Evolutionary conservation across 306 rosid species (phyloP), one percentile per base, ranked within the genome.

Genomic region (Pueraria montana): DNA sequence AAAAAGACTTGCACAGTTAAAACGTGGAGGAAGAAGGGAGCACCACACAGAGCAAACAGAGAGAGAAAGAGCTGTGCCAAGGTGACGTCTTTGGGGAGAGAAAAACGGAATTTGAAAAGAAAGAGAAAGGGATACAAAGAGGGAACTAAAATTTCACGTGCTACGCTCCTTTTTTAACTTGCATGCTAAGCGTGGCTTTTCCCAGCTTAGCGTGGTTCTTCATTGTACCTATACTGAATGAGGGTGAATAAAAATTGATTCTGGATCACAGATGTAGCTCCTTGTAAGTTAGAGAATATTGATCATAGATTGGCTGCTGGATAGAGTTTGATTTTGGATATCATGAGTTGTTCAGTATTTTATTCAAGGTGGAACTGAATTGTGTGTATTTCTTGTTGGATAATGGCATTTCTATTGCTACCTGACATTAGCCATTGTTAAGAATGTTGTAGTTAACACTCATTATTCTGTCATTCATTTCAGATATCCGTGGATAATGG

Each of bases 191-290:
- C n/a, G n/a, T n/a, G n/a, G n/a, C n/a, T n/a, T n/a, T n/a, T n/a
- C n/a, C n/a, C n/a, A n/a, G n/a, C n/a, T n/a, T n/a, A n/a, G n/a
- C n/a, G n/a, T n/a, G n/a, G n/a, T n/a, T n/a, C n/a, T n/a, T 95
- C 77, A 95, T 95, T n/a, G 98, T 95, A 70, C 99, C 99, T 8
- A 86, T 95, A 82, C 87, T 95, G 81, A 95, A 59, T 48, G 98
- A 95, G 62, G 93, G 90, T 4, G 97, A 92, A 84, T 95, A n/a
- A n/a, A n/a, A 83, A 88, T 53, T 84, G 43, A n/a, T n/a, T 72
- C 6, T 48, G 42, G 21, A n/a, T n/a, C n/a, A 71, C 66, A 82
- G 66, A 63, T 72, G 34, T 62, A 84, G 78, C 32, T 65, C 74
- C 62, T 77, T 81, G 64, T 76, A 87, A 74, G 84, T 52, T 74